Evolutionary conservation across 352 stramenopile genomes (phyloP).

Genomic region (Phytophthora gonapodyides): DNA sequence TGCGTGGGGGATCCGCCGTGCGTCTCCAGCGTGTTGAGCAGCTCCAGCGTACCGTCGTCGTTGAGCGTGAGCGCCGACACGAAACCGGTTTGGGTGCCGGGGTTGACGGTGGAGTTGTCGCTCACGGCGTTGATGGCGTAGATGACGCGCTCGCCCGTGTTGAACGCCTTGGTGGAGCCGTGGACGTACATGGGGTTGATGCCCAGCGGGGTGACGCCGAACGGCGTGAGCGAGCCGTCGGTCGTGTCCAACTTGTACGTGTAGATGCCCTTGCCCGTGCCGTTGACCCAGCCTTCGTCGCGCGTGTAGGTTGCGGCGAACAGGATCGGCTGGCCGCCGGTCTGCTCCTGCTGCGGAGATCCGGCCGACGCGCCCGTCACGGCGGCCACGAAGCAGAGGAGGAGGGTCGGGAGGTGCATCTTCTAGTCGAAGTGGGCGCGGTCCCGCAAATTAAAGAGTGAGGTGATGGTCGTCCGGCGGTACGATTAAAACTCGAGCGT

Average conservation of each 20-base stretch:
- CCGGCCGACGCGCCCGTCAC: conserved; percentile 22
- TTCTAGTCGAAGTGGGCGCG: conserved; percentile 1
- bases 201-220: conserved; percentile 50
- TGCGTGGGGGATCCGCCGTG: conserved; percentile 50
- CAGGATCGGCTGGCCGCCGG: conserved; percentile 35
- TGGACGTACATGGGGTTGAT: conserved; percentile 77
- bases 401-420: conserved; percentile 33
- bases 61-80: conserved; percentile 52
- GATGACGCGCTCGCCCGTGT: conserved; percentile 32
- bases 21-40: conserved; percentile 59
- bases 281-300: conserved; percentile 72
- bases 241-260: conserved; percentile 55
- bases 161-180: conserved; percentile 37
- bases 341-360: conserved; percentile 23
- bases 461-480: conserved; percentile 5
- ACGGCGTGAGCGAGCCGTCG: conserved; percentile 42
- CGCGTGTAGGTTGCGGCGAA: conserved; percentile 67
- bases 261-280: conserved; percentile 67
- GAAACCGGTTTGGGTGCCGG: conserved; percentile 48
- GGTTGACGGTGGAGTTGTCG: conserved; percentile 34
- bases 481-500: too few species aligned
- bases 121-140: conserved; percentile 66
- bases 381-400: conserved; percentile 26
- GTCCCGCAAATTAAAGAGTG: conserved; percentile 22
- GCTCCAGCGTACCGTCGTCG: conserved; percentile 38